A percentile compares a stretch with the other conserved stretches of the same genome.
phyloP scores from a whole-genome alignment of 169 alveolate species.

The Plasmodium gaboni region DNA sequence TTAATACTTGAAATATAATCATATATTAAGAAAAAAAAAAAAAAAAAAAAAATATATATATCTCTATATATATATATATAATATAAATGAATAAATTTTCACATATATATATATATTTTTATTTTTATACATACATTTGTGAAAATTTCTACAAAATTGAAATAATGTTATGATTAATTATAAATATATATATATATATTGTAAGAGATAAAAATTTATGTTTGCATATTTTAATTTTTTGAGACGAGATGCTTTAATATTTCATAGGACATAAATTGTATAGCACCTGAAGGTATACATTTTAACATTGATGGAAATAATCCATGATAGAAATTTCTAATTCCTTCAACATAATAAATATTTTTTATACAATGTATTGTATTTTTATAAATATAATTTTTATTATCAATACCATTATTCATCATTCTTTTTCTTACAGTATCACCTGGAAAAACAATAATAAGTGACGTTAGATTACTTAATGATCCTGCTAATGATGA shows the following conservation, averaged over 20 bases:
- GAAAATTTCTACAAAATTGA: too few relatives aligned
- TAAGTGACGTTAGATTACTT: constrained; percentile 77
- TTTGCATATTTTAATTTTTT: constrained; percentile 14
- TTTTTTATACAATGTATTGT: constrained; percentile 83
- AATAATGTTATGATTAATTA: too few relatives aligned
- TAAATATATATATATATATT: too few relatives aligned
- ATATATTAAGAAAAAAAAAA: too few relatives aligned
- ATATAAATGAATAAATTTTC: too few relatives aligned
- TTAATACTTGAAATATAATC: too few relatives aligned
- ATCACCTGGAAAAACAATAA: constrained; percentile 86
- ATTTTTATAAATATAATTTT: constrained; percentile 82
- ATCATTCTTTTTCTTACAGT: constrained; percentile 91
- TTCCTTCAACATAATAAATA: constrained; percentile 82
- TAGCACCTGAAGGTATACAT: constrained; percentile 91
- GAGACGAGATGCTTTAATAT: constrained; percentile 81
- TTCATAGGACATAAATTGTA: constrained; percentile 90
- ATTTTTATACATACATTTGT: too few relatives aligned
- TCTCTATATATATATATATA: too few relatives aligned
- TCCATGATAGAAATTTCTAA: constrained; percentile 84
- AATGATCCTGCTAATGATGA: constrained; percentile 78
- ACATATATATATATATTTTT: too few relatives aligned
- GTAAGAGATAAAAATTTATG: too few relatives aligned
- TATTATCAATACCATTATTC: constrained; percentile 90
- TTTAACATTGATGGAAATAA: constrained; percentile 88
- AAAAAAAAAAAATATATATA: too few relatives aligned